phyloP scores from a whole-genome alignment of 176 grass and related monocot species.

The Alopecurus myosuroides region DNA sequence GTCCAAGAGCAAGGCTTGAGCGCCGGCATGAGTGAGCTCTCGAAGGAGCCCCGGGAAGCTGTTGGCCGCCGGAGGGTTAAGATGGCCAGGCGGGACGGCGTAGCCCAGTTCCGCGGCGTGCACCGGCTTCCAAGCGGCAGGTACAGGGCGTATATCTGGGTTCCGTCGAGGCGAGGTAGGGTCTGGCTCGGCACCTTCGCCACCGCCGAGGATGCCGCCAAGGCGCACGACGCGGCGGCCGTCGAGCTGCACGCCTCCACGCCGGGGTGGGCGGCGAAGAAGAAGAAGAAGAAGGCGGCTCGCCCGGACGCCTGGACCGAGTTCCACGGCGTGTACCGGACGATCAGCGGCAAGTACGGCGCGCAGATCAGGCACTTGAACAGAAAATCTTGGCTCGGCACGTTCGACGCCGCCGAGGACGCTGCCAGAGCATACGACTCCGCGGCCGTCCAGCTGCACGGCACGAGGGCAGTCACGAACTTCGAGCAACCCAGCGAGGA shows the following conservation, averaged over 20 bases:
- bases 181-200: neutral
- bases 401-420: neutral
- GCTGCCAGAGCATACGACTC: neutral
- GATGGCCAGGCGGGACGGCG: neutral
- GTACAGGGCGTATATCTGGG: neutral
- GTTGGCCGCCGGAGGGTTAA: neutral
- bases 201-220: slow-evolving; percentile 1
- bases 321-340: neutral
- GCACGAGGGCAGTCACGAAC: neutral
- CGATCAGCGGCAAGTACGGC: neutral
- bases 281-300: neutral
- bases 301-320: neutral
- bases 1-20: neutral
- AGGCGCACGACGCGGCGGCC: slow-evolving; percentile 17
- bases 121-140: neutral
- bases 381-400: neutral
- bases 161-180: neutral
- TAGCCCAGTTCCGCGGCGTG: neutral
- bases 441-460: neutral
- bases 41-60: neutral
- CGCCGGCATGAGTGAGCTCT: neutral
- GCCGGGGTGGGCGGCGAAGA: slow-evolving; percentile 24
- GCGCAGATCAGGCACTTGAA: neutral
- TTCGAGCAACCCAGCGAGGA: neutral
- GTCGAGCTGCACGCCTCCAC: neutral